Evolutionary conservation across 192 early-diverging fungal genomes (phyloP), one percentile per base, ranked within the genome.

Genomic region (Dissophora globulifera): DNA sequence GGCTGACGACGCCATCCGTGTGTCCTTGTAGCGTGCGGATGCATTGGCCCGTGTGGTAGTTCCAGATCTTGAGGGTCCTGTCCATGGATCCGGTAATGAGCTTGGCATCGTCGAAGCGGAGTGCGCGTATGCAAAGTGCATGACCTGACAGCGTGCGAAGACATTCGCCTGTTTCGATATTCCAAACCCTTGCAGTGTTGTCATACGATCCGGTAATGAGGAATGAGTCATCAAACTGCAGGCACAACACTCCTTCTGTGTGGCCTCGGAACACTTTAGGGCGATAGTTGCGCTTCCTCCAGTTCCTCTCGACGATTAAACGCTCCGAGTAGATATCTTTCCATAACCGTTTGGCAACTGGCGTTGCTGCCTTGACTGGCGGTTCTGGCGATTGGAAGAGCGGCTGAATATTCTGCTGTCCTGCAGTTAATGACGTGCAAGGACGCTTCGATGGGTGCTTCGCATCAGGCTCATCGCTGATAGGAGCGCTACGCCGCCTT

Each of bases 271-370:
- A 80, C 27, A 83, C 82, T 11, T 80, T 86, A 41, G 83, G 57
- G 9, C 69, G 80, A 76, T 86, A 96, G 31, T 88, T 88, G 62
- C 90, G 90, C 58, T 88, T 88, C 58, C 96, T 85, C 97, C 97
- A 99, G 86, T 98, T 96, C 35, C 95, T 90, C 66, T 93, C 96
- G 7, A 99, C 90, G 6, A 92, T 83, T 25, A 94, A 82, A 10
- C 97, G 90, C 69, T 98, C 96, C 9, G 94, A 89, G 78, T 96
- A 99, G n/a, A 99, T 91, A n/a, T 90, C 89, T 83, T 99, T 99
- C 96, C 96, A 99, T 4, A 87, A 88, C 12, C 64, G 35, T 23
- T 64, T 74, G 29, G 54, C 49, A 13, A 13, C 35, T 3, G 49
- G 16, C 27, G 55, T 55, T 2, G 40, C 40, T 0, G 54, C 23